Conservation (phyloP, 805 yeast genomes). For the Candida vartiovaarae region DNA sequence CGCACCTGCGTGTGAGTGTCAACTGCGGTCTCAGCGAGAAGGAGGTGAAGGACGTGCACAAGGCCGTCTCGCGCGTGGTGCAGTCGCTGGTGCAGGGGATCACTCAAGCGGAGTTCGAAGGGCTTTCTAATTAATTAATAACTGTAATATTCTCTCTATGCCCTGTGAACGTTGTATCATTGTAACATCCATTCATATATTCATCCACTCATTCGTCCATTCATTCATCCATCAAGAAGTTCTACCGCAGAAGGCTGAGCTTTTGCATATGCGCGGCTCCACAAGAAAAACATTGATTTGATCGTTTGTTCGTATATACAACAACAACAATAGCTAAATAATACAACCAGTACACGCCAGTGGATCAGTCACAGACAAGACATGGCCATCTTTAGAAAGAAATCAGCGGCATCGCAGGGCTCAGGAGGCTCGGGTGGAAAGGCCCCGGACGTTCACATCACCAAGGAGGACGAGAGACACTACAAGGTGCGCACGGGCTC, state of each 20-base stretch:
- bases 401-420: constrained; percentile 24
- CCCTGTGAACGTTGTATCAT: too few species aligned
- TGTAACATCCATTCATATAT: too few species aligned
- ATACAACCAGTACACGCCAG: background rate
- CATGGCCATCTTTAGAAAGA: constrained; percentile 42
- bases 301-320: background rate
- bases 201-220: background rate
- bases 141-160: too few species aligned
- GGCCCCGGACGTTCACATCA: constrained; percentile 31
- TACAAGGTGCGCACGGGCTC: constrained; percentile 61
- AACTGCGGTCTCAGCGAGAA: constrained; percentile 38
- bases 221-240: background rate
- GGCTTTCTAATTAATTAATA: background rate
- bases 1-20: constrained; percentile 47
- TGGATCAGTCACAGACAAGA: background rate
- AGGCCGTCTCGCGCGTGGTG: constrained; percentile 25
- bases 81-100: constrained; percentile 5
- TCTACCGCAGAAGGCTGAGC: too few species aligned
- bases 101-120: constrained; percentile 3
- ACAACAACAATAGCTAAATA: too few species aligned
- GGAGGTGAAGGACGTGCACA: constrained; percentile 39
- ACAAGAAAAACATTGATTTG: too few species aligned
- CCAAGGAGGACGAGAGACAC: constrained; percentile 44
- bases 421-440: constrained; percentile 24
- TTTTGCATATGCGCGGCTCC: too few species aligned